Conservation (phyloP, 495 filamentous ascomycete genomes). For the Usnea hakonensis region DNA sequence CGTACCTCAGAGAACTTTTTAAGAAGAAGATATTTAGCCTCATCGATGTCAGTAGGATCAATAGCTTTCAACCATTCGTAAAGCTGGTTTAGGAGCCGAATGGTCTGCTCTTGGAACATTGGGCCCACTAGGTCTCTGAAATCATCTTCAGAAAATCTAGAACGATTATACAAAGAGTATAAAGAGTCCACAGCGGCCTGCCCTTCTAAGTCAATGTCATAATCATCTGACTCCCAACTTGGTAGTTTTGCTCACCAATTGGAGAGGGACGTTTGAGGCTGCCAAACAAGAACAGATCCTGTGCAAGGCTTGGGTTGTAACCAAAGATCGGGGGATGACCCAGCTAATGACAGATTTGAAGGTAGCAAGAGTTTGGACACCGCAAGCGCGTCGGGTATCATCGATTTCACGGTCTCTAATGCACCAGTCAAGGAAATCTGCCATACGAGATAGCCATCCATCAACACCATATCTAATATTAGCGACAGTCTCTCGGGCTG, state of each 20-base stretch:
- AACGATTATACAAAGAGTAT: conserved; percentile 70
- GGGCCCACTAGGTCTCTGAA: conserved; percentile 70
- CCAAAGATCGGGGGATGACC: conserved; percentile 75
- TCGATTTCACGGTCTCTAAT: conserved; percentile 57
- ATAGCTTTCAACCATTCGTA: conserved; percentile 80
- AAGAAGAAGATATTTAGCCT: conserved; percentile 81
- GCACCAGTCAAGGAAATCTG: conserved; percentile 65
- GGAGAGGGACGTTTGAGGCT: conserved; percentile 60
- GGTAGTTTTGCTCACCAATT: conserved; percentile 49
- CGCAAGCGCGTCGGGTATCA: conserved; percentile 53
- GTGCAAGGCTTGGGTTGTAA: conserved; percentile 58
- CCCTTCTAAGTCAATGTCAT: conserved; percentile 26
- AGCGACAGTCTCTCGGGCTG: conserved; percentile 53
- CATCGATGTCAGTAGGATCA: conserved; percentile 71
- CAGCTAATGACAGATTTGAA: conserved; percentile 72
- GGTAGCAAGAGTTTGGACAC: conserved; percentile 64
- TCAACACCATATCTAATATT: conserved; percentile 66
- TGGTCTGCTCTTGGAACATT: conserved; percentile 63
- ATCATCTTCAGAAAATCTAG: conserved; percentile 66
- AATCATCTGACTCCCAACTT: not conserved
- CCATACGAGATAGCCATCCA: conserved; percentile 78
- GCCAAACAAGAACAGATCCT: conserved; percentile 69
- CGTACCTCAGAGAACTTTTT: conserved; percentile 90
- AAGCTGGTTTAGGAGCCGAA: conserved; percentile 64
- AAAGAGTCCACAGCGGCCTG: conserved; percentile 79